phyloP scores from a whole-genome alignment of 2,329 filamentous ascomycete species.

The Zopfia rhizophila region DNA sequence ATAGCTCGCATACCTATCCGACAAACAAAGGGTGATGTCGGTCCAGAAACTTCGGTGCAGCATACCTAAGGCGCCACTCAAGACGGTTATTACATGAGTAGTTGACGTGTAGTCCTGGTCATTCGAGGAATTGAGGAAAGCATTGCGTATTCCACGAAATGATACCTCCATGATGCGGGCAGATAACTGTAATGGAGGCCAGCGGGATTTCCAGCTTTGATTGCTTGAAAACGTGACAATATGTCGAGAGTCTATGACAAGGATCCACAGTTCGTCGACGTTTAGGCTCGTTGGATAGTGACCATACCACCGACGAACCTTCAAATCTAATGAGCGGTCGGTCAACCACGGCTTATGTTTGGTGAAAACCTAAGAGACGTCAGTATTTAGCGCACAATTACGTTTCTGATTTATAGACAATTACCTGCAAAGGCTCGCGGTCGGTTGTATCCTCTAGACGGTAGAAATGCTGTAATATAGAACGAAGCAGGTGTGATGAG shows the following conservation, averaged over 20 bases:
- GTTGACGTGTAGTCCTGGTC: constrained; percentile 51
- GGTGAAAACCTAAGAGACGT: constrained; percentile 47
- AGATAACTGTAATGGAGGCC: constrained; percentile 54
- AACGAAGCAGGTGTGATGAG: constrained; percentile 53
- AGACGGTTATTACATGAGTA: constrained; percentile 49
- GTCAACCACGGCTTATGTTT: constrained; percentile 56
- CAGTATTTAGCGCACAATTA: neutral
- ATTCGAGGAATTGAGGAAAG: constrained; percentile 43
- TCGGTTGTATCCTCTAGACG: constrained; percentile 56
- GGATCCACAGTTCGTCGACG: constrained; percentile 57
- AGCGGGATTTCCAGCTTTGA: constrained; percentile 56
- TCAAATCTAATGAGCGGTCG: constrained; percentile 54
- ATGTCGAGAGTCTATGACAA: constrained; percentile 53
- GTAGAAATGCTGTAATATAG: constrained; percentile 56
- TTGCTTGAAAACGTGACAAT: constrained; percentile 57
- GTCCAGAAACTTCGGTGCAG: constrained; percentile 57
- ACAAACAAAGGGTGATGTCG: constrained; percentile 53
- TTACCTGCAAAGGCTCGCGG: constrained; percentile 48
- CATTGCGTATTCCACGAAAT: constrained; percentile 54
- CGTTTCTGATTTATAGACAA: neutral
- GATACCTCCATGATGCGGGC: constrained; percentile 54
- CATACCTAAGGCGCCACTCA: constrained; percentile 56
- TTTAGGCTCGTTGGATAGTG: constrained; percentile 54
- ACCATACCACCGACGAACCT: constrained; percentile 56
- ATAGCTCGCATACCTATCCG: constrained; percentile 56